Percentiles rank a stretch among this genome's conserved stretches.
Evolutionary conservation across 2,329 filamentous ascomycete species (phyloP).

Genomic region (Fusarium globosum): DNA sequence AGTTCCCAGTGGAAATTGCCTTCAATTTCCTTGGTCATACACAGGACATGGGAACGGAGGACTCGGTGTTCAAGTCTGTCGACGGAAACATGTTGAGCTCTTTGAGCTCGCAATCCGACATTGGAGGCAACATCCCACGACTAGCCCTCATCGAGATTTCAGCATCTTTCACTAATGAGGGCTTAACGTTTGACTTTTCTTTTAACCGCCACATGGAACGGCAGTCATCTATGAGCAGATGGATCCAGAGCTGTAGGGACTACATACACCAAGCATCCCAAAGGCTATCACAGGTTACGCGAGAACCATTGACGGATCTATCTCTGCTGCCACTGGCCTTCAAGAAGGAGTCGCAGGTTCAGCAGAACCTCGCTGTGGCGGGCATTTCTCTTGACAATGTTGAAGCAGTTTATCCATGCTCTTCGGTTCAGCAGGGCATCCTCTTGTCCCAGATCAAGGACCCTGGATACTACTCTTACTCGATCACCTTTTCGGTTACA

Average conservation of each 20-base stretch:
- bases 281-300: neutral
- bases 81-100: conserved; percentile 5
- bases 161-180: neutral
- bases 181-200: conserved; percentile 16
- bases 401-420: conserved; percentile 38
- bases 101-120: conserved; percentile 12
- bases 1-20: conserved; percentile 25
- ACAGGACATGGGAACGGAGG: neutral
- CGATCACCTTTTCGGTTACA: conserved; percentile 24
- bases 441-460: conserved; percentile 34
- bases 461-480: conserved; percentile 36
- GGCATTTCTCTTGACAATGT: neutral
- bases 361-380: neutral
- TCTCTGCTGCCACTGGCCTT: conserved; percentile 24
- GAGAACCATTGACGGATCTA: neutral
- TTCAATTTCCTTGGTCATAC: conserved; percentile 39
- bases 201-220: conserved; percentile 21
- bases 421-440: conserved; percentile 38
- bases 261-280: neutral
- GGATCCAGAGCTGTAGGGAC: neutral
- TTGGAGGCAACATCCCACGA: conserved; percentile 21
- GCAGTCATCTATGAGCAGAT: neutral
- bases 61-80: conserved; percentile 11
- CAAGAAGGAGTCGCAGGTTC: neutral
- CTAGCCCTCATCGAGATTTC: conserved; percentile 34